Evolutionary conservation across 2,329 filamentous ascomycete genomes (phyloP), one percentile per base, ranked within the genome.

Genomic region (Aureobasidium subglaciale): DNA sequence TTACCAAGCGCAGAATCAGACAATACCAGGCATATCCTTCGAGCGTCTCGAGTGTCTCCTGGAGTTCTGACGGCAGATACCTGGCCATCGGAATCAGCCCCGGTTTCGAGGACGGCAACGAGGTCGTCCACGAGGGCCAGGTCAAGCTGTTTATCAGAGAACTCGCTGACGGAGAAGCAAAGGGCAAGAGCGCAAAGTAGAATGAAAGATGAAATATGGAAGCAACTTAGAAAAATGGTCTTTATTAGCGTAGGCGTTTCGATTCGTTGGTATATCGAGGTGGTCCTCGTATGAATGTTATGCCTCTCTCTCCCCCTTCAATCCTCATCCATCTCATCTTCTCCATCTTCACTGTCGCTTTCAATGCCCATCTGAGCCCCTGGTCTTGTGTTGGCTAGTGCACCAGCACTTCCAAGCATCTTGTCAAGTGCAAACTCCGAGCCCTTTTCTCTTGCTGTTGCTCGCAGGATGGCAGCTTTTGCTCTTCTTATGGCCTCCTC

Each of bases 1-100:
- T 90, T 64, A 88, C 88, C 56, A 96, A 96, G 82, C 80, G 90
- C 65, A 82, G 91, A 68, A 88, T 96, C 70, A 82, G 89, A 67
- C 88, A 95, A 68, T 96, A 96, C 70, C 88, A 90, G 65, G 87
- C 88, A 66, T 90, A 91, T 57, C 80, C 85, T 15, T 83, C 90
- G 40, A 90, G 85, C 65, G 83, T 96, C 7, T 85, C 88, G 9
- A 85, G 86, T 0, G 73, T 95, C 59, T 81, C 82, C 1, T 96
- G 96, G 69, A 90, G 85, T 35, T 75, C 74, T 1, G 85, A 93
- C 64, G 91, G 91, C 7, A 86, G 80, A 63, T 86, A 84, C 60
- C 75, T 96, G 32, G 91, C 89, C 20, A 81, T 95, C 40, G 90
- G 81, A 9, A 82, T 90, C 8, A 93, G 89, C 63, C 90, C 90